phyloP scores from a whole-genome alignment of 1,139 yeast species.

The Yamadazyma membranifaciens region DNA sequence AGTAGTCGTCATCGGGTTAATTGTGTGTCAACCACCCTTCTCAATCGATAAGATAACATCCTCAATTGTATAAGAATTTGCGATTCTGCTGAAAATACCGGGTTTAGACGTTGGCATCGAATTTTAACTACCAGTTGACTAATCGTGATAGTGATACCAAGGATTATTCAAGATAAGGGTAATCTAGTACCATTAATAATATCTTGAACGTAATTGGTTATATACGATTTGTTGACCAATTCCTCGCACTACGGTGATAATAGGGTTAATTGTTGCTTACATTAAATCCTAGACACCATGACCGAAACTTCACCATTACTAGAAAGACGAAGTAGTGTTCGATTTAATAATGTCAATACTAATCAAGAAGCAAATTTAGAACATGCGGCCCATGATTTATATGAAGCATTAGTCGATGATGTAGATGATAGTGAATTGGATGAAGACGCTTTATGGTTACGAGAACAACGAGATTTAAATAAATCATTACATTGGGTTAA shows the following conservation, averaged over 20 bases:
- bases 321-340: conserved; percentile 6
- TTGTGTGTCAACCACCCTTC: no score
- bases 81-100: no score
- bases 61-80: no score
- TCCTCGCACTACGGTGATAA: background rate
- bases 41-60: no score
- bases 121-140: no score
- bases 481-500: conserved; percentile 32
- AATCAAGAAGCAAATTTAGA: conserved; percentile 16
- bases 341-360: conserved; percentile 5
- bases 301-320: conserved; percentile 4
- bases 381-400: conserved; percentile 29
- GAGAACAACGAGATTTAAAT: conserved; percentile 34
- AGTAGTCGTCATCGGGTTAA: no score
- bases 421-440: conserved; percentile 27
- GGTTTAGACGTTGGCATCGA: no score
- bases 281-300: background rate
- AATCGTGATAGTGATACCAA: background rate
- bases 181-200: no score
- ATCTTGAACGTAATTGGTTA: background rate
- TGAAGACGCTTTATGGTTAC: conserved; percentile 38
- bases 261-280: background rate
- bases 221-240: background rate
- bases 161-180: no score
- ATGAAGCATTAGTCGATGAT: conserved; percentile 31